Evolutionary conservation across 176 grass and related monocot species (phyloP).

Genomic region (Phyllostachys edulis): DNA sequence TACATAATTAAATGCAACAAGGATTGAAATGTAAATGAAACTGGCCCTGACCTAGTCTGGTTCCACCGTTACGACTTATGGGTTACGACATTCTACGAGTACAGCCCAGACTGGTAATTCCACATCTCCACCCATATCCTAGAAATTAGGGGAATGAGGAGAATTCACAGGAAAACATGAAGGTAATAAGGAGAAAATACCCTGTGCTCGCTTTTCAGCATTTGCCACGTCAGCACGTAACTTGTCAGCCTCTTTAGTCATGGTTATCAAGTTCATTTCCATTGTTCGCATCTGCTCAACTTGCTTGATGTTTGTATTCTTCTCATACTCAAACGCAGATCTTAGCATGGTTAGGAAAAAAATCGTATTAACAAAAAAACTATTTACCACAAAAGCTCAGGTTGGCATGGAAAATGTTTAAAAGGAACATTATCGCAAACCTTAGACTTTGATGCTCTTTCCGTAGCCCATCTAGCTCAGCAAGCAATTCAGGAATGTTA

Average conservation of each 20-base stretch:
- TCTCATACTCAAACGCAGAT: conserved; percentile 83
- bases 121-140: neutral
- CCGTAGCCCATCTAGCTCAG: conserved; percentile 70
- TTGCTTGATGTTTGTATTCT: conserved; percentile 76
- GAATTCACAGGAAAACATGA: conserved; percentile 11
- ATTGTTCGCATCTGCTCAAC: conserved; percentile 81
- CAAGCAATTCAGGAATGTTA: conserved; percentile 63
- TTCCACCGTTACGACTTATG: neutral
- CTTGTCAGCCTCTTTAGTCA: conserved; percentile 78
- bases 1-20: neutral
- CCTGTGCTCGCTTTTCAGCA: conserved; percentile 54
- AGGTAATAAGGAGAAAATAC: conserved; percentile 37
- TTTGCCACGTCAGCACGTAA: conserved; percentile 64
- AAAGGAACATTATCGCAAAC: conserved; percentile 44
- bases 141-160: neutral
- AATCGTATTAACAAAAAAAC: conserved; percentile 14
- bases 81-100: neutral
- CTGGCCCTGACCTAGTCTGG: neutral
- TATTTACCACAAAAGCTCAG: conserved; percentile 24
- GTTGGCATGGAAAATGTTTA: conserved; percentile 11
- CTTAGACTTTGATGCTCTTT: conserved; percentile 79
- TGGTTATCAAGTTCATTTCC: conserved; percentile 82
- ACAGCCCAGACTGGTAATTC: neutral
- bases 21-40: conserved; percentile 9
- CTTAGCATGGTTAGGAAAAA: conserved; percentile 34